Base-by-base conservation (phyloP, 1,284 basidiomycete genomes). In the Fomitiporia mediterranea region DNA sequence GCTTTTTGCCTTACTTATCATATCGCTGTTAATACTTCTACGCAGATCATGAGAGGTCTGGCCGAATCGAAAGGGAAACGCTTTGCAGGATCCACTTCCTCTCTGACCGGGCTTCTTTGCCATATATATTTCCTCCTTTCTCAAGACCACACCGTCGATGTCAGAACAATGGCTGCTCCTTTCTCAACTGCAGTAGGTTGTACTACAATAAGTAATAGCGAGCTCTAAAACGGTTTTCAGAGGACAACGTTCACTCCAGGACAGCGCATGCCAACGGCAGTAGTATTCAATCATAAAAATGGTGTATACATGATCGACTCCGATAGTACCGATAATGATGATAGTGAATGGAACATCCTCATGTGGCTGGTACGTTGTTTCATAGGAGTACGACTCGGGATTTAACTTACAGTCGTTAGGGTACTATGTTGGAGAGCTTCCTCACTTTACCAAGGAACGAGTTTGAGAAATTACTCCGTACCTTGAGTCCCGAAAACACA, bases 61-160 rank as follows among this genome's bases (percentile, higher is more conserved):
- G 30, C 55, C 47, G 13, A 48, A 1, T 21, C 27, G 23, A 34
- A 38, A 58, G 69, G 75, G 0, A 80, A 82, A 42, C 75, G 68
- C 38, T 98, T 90, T 68, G 82, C 82, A 15, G 96, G 96, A 0
- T 95, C 91, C 7, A 99, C 96, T 0, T 96, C 93, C n/a, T 95
- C 92, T 8, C 72, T 97, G 58, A 89, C 91, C 0, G 84, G 87
- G 32, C 81, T 95, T 58, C 75, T 98, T 37, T 81, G 83, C 50
- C 94, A 98, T 56, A 84, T 95, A 39, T 98, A 98, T 69, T 94
- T 94, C 66, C 75, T 93, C 1, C 74, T 94, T 30, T 84, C 84
- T 27, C 78, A 77, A 0, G 79, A 85, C 61, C 85, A 81, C 62
- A 69, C 70, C 0, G 76, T 91, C 13, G 81, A 92, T 63, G 78